These are phyloP conservation scores for Brassica carinata DNA, from an alignment of 345 rosid genomes.

Conservation along the genomic window DNA sequence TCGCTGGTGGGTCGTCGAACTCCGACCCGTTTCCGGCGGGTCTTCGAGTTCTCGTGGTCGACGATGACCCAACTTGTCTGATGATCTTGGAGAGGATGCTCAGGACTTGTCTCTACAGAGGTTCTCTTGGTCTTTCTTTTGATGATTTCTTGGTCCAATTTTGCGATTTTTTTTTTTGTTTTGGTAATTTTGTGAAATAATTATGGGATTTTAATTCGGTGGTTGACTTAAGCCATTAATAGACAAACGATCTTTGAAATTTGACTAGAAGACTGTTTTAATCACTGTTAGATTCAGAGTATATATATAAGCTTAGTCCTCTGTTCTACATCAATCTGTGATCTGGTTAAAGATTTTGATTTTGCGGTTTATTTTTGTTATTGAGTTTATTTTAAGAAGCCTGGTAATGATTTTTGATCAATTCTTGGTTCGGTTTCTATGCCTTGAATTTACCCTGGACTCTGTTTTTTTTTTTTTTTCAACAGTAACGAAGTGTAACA, in stretches of 20 bases:
- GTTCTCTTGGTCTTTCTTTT: slow-evolving; percentile 40
- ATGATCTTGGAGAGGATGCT: slow-evolving; percentile 94
- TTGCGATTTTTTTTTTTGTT: neutral
- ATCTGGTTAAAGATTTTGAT: neutral
- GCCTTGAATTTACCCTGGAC: neutral
- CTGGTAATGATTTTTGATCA: neutral
- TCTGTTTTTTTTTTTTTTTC: slow-evolving; percentile 23
- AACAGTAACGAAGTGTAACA: slow-evolving; percentile 84
- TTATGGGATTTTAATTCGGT: slow-evolving; percentile 13
- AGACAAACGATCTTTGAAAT: slow-evolving; percentile 1
- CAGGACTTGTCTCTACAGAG: slow-evolving; percentile 71
- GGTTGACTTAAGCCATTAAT: slow-evolving; percentile 20
- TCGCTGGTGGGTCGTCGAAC: slow-evolving; percentile 21
- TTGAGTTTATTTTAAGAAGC: neutral
- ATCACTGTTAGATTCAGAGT: slow-evolving; percentile 33
- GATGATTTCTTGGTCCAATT: slow-evolving; percentile 18
- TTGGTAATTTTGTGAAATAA: slow-evolving; percentile 12
- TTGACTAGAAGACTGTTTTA: slow-evolving; percentile 24
- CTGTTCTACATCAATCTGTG: neutral
- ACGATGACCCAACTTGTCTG: slow-evolving; percentile 97
- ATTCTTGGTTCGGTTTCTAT: neutral
- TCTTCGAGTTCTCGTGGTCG: slow-evolving; percentile 86
- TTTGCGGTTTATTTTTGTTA: neutral
- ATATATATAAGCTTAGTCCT: neutral
- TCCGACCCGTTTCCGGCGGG: slow-evolving; percentile 83